Base-by-base conservation (phyloP, 2,329 filamentous ascomycete genomes). In the Aspergillus tanneri region DNA sequence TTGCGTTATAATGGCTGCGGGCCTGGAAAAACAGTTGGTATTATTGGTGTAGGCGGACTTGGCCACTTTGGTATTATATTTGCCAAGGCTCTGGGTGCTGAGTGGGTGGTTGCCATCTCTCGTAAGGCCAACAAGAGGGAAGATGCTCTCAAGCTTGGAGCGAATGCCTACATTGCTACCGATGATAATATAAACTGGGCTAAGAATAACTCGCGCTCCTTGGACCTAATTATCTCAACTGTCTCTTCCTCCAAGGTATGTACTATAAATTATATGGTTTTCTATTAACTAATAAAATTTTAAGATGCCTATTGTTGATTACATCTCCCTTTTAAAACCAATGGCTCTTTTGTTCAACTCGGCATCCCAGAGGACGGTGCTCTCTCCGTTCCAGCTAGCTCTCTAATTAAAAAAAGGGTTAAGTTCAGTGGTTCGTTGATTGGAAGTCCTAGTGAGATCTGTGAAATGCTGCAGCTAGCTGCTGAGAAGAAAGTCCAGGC, bases 331-430 rank as follows among this genome's bases (percentile, higher is more conserved):
- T 1, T 72, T 87, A 70, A 75, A 35, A 68, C 72, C 6, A 74
- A 79, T 30, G 83, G 84, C 12, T 73, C 72, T 10, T 80, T 87
- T 47, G 76, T 86, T 38, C 82, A 87, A 65, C 74, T 89, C 32
- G 85, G 84, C 47, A 77, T 77, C 0, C 85, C 86, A 2, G 86
- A 89, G 52, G 79, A 79, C 40, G 65, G 65, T 7, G 50, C 62
- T 12, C 80, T 81, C 2, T 65, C 70, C 2, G 76, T 87, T 56
- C 76, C 73, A 43, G 78, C 79, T 5, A 80, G 79, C 56, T 66
- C 75, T 0, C 66, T 88, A 44, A 79, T 87, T 36, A 59, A 56
- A 4, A 82, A 78, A 21, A 57, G 61, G 8, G 51, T 73, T 47
- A 77, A 73, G 59, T 63, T 83, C 14, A 72, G 70, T 7, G 80